These are phyloP conservation scores for Nigrospora oryzae DNA, from an alignment of 2,329 filamentous ascomycete genomes.

Conservation along the genomic window DNA sequence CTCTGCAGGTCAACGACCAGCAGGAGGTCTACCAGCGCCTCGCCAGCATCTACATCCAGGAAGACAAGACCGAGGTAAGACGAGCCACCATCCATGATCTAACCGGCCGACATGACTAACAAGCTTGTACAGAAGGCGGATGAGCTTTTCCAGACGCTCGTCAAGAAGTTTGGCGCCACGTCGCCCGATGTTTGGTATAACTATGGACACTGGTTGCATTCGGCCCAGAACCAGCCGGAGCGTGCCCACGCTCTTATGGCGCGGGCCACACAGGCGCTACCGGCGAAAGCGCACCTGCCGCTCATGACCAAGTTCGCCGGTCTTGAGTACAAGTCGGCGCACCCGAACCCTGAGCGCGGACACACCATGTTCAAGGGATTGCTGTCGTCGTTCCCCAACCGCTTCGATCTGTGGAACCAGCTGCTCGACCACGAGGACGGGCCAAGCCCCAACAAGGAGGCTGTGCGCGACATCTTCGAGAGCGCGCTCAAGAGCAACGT, in stretches of 20 bases:
- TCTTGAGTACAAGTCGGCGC: constrained; percentile 78
- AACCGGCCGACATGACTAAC: constrained; percentile 14
- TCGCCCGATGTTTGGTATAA: constrained; percentile 82
- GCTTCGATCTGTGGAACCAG: constrained; percentile 88
- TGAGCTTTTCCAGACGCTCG: constrained; percentile 73
- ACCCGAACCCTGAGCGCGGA: constrained; percentile 81
- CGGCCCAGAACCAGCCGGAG: constrained; percentile 60
- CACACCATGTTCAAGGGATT: constrained; percentile 91
- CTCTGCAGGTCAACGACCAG: constrained; percentile 88
- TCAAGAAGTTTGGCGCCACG: constrained; percentile 82
- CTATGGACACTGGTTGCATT: constrained; percentile 88
- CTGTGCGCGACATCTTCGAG: constrained; percentile 73
- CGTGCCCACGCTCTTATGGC: constrained; percentile 69
- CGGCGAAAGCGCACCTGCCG: constrained; percentile 56
- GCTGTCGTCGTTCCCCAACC: constrained; percentile 76
- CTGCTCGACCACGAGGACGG: constrained; percentile 75
- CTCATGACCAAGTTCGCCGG: constrained; percentile 83
- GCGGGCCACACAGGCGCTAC: constrained; percentile 77
- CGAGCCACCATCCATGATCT: background rate
- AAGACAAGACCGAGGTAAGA: constrained; percentile 72
- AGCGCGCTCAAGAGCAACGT: constrained; percentile 60
- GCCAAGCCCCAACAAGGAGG: constrained; percentile 37
- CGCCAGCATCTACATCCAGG: constrained; percentile 91
- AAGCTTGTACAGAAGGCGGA: constrained; percentile 65
- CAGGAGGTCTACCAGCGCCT: constrained; percentile 84